A percentile compares a stretch with the other conserved stretches of the same genome.
These are phyloP conservation scores for Parathielavia appendiculata DNA, from an alignment of 495 filamentous ascomycete genomes.

Conservation along the genomic window DNA sequence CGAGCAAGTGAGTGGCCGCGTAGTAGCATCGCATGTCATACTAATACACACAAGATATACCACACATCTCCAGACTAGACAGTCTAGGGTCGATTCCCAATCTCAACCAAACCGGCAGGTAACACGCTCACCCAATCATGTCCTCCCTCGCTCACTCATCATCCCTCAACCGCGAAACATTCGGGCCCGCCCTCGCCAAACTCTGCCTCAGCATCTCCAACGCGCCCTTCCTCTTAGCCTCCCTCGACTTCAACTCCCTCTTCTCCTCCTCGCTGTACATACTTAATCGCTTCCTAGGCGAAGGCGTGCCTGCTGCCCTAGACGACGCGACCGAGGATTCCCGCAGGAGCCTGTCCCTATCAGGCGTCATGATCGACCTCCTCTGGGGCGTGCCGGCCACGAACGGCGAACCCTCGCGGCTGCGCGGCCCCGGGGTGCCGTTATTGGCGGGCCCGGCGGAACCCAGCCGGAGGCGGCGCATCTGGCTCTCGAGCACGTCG, in stretches of 20 bases:
- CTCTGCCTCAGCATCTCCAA: slow-evolving; percentile 32
- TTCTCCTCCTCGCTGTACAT: slow-evolving; percentile 50
- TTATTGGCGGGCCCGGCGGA: slow-evolving; percentile 38
- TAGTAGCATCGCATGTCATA: too few relatives aligned
- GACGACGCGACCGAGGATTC: slow-evolving; percentile 44
- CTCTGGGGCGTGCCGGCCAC: slow-evolving; percentile 45
- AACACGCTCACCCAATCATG: not conserved
- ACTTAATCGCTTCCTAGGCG: slow-evolving; percentile 51
- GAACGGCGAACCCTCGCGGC: slow-evolving; percentile 58
- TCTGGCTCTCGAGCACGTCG: slow-evolving; percentile 79
- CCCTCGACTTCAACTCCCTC: slow-evolving; percentile 37
- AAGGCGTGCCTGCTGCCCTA: slow-evolving; percentile 34
- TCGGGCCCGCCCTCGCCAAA: slow-evolving; percentile 36
- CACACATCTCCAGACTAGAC: too few relatives aligned
- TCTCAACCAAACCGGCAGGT: not conserved
- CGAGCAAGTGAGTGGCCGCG: too few relatives aligned
- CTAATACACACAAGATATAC: too few relatives aligned
- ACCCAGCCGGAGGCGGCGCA: slow-evolving; percentile 62
- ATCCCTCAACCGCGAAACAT: slow-evolving; percentile 33
- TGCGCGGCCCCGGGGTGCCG: slow-evolving; percentile 31
- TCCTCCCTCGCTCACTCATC: slow-evolving; percentile 19
- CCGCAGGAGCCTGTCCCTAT: slow-evolving; percentile 35
- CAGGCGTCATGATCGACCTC: slow-evolving; percentile 50
- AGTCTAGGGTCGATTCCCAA: not conserved
- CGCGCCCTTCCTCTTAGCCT: slow-evolving; percentile 24